A percentile compares a stretch with the other conserved stretches of the same genome.
phyloP scores from a whole-genome alignment of 2,329 filamentous ascomycete species.

The Sporothrix dimorphospora region DNA sequence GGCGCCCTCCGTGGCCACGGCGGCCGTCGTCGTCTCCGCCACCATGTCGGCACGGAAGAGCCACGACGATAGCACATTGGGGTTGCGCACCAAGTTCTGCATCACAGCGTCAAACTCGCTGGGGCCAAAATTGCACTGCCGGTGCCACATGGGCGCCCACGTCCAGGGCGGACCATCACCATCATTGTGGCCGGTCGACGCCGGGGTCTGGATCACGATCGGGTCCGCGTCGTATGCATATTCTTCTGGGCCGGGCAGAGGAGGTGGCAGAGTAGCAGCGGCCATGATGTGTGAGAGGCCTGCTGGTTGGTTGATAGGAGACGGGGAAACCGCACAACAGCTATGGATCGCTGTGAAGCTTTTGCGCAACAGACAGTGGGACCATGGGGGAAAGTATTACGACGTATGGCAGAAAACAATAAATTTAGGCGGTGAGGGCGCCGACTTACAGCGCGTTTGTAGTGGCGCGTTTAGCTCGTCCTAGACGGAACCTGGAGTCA shows the following conservation, averaged over 20 bases:
- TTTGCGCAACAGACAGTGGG: neutral
- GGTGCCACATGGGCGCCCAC: slow-evolving; percentile 60
- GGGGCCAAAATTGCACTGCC: slow-evolving; percentile 64
- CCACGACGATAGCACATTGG: slow-evolving; percentile 77
- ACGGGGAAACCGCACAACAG: neutral
- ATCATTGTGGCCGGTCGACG: neutral
- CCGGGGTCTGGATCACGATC: slow-evolving; percentile 26
- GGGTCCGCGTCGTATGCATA: slow-evolving; percentile 29
- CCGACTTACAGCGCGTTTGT: slow-evolving; percentile 5
- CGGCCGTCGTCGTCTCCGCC: slow-evolving; percentile 48
- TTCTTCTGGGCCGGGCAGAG: slow-evolving; percentile 26
- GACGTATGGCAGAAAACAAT: neutral
- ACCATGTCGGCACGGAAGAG: slow-evolving; percentile 79
- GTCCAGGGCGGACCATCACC: slow-evolving; percentile 5
- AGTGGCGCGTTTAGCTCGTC: neutral
- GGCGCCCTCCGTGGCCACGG: neutral
- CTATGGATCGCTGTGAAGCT: neutral
- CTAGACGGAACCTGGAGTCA: neutral
- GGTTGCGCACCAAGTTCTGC: slow-evolving; percentile 75
- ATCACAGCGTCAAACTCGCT: slow-evolving; percentile 68
- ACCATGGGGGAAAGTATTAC: neutral
- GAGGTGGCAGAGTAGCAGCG: neutral
- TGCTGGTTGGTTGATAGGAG: neutral
- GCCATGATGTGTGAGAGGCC: neutral
- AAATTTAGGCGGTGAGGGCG: slow-evolving; percentile 3